These are phyloP conservation scores for Colletotrichum sp. DNA, from an alignment of 2,329 filamentous ascomycete genomes.

Conservation along the genomic window DNA sequence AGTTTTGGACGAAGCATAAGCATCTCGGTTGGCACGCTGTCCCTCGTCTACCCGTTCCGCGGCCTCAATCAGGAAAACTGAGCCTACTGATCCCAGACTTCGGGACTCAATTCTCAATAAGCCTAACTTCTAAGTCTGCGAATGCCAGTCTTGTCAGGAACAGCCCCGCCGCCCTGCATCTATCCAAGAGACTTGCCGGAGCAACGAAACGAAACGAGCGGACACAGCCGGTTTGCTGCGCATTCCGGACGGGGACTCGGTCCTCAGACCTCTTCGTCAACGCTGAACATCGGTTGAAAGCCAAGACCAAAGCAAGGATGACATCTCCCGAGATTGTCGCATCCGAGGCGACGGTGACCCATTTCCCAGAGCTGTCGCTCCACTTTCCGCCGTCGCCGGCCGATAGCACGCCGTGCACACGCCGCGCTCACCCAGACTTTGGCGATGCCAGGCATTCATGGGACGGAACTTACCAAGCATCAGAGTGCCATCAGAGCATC, in stretches of 20 bases:
- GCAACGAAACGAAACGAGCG: conserved; percentile 19
- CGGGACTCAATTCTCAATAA: neutral
- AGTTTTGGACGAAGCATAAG: neutral
- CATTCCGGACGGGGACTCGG: conserved; percentile 3
- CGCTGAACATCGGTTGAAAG: neutral
- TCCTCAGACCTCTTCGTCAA: conserved; percentile 14
- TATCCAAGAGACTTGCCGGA: neutral
- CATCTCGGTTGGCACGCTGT: neutral
- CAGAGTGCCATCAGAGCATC: neutral
- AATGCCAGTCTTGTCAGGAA: neutral
- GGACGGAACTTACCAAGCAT: neutral
- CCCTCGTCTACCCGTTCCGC: neutral
- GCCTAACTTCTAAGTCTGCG: neutral
- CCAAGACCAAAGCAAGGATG: conserved; percentile 13
- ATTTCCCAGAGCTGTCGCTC: neutral
- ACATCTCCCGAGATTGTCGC: neutral
- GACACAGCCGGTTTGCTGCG: neutral
- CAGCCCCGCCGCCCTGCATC: conserved; percentile 3
- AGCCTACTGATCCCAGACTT: neutral
- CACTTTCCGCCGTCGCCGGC: neutral
- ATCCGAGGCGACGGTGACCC: conserved; percentile 1
- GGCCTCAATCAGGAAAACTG: neutral
- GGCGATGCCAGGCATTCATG: neutral
- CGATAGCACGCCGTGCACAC: neutral
- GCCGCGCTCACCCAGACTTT: neutral